Conservation (phyloP, 2,329 filamentous ascomycete genomes). For the Parasarocladium wereldwijsianum region DNA sequence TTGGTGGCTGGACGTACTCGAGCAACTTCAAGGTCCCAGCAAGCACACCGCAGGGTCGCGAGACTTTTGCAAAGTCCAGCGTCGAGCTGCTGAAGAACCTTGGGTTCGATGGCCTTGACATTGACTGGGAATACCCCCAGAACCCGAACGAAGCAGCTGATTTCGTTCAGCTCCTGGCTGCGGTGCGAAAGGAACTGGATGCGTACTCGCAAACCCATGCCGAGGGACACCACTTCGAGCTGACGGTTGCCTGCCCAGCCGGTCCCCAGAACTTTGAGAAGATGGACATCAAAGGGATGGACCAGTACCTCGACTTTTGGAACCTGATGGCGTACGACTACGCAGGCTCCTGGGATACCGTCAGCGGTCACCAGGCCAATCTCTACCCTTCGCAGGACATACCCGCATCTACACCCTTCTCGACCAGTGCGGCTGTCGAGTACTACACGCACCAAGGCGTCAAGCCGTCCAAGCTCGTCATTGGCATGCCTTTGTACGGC, state of each 20-base stretch:
- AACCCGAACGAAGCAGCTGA: conserved; percentile 36
- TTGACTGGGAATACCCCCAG: conserved; percentile 56
- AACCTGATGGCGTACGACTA: conserved; percentile 84
- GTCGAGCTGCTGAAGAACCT: conserved; percentile 65
- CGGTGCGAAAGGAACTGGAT: conserved; percentile 43
- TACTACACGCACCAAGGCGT: conserved; percentile 57
- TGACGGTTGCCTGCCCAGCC: conserved; percentile 50
- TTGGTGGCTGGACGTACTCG: conserved; percentile 89
- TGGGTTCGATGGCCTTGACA: conserved; percentile 60
- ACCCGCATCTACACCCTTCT: conserved; percentile 62
- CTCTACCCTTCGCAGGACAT: conserved; percentile 44
- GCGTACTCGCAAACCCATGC: conserved; percentile 31
- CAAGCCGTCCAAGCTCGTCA: conserved; percentile 55
- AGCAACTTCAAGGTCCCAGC: conserved; percentile 67
- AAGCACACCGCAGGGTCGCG: conserved; percentile 53
- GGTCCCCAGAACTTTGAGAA: conserved; percentile 47
- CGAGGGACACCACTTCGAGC: conserved; percentile 40
- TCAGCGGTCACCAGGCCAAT: conserved; percentile 69
- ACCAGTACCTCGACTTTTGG: conserved; percentile 56
- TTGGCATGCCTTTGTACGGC: conserved; percentile 89
- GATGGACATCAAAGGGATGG: conserved; percentile 49
- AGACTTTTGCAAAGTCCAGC: conserved; percentile 57
- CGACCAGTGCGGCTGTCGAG: conserved; percentile 52
- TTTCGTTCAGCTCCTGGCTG: conserved; percentile 43
- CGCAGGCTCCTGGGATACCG: conserved; percentile 64